Percentiles rank a stretch among this genome's conserved stretches.
These are phyloP conservation scores for Cunninghamia lanceolata DNA, from an alignment of 75 land plant genomes.

Conservation along the genomic window DNA sequence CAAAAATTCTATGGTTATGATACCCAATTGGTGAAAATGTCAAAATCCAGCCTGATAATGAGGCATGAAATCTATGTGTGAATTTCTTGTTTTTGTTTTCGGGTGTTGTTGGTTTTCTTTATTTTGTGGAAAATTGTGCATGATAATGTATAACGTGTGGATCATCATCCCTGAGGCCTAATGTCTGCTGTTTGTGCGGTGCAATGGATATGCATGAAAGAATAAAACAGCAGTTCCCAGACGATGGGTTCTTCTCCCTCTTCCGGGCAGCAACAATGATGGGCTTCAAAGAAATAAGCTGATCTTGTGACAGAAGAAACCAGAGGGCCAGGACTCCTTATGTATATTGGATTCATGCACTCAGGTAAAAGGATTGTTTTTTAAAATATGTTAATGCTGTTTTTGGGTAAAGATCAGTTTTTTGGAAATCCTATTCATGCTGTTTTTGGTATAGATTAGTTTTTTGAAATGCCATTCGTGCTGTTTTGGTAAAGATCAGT, in stretches of 20 bases:
- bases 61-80: background rate
- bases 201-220: slow-evolving; percentile 10
- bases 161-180: background rate
- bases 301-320: background rate
- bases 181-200: background rate
- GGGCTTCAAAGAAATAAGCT: background rate
- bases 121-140: background rate
- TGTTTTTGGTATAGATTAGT: background rate
- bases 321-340: background rate
- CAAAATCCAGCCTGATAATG: background rate
- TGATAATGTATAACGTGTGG: background rate
- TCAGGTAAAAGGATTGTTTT: background rate
- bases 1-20: background rate
- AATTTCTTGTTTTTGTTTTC: background rate
- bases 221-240: slow-evolving; percentile 1
- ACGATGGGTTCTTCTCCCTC: slow-evolving; percentile 1
- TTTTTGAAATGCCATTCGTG: too few relatives aligned
- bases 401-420: background rate
- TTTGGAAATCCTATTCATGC: background rate
- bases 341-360: background rate
- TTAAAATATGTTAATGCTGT: background rate
- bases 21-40: background rate
- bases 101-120: background rate
- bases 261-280: background rate
- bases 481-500: background rate